A percentile compares a stretch with the other conserved stretches of the same genome.
Evolutionary conservation across 305 asterid species (phyloP).

Genomic region (Nicotiana rustica): DNA sequence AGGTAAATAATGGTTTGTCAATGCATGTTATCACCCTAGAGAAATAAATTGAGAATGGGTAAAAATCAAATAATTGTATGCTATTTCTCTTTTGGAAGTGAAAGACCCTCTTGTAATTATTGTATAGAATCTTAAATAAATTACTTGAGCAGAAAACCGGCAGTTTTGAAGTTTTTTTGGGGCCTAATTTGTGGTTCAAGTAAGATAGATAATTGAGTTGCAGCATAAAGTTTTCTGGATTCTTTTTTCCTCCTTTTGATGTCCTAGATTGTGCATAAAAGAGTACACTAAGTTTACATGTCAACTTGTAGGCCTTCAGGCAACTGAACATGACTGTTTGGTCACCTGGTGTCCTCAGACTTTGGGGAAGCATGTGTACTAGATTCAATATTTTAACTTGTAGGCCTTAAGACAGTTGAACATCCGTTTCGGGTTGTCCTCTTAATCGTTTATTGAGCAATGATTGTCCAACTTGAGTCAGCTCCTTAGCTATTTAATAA

Average conservation of each 20-base stretch:
- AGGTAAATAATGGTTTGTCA: slow-evolving; percentile 11
- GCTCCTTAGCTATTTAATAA: background rate
- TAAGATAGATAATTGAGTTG: slow-evolving; percentile 24
- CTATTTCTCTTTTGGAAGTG: background rate
- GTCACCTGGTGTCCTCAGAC: background rate
- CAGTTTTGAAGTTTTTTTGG: background rate
- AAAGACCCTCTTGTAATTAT: background rate
- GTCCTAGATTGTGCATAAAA: slow-evolving; percentile 14
- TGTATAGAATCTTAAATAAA: slow-evolving; percentile 18
- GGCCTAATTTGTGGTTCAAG: slow-evolving; percentile 8
- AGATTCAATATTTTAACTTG: slow-evolving; percentile 9
- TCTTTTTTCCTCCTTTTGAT: slow-evolving; percentile 12
- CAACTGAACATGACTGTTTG: slow-evolving; percentile 22
- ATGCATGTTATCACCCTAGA: slow-evolving; percentile 1
- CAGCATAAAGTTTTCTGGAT: background rate
- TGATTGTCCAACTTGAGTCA: background rate
- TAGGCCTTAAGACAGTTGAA: slow-evolving; percentile 8
- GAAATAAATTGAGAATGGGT: slow-evolving; percentile 8
- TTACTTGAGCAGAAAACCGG: background rate
- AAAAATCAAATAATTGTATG: background rate
- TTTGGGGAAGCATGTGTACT: background rate
- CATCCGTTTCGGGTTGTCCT: background rate
- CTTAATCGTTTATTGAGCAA: background rate
- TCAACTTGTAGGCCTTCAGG: slow-evolving; percentile 22
- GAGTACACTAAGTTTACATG: slow-evolving; percentile 4